Percentiles rank a stretch among this genome's conserved stretches.
Evolutionary conservation across 2,329 filamentous ascomycete genomes (phyloP).

Genomic region (Arthroderma uncinatum): DNA sequence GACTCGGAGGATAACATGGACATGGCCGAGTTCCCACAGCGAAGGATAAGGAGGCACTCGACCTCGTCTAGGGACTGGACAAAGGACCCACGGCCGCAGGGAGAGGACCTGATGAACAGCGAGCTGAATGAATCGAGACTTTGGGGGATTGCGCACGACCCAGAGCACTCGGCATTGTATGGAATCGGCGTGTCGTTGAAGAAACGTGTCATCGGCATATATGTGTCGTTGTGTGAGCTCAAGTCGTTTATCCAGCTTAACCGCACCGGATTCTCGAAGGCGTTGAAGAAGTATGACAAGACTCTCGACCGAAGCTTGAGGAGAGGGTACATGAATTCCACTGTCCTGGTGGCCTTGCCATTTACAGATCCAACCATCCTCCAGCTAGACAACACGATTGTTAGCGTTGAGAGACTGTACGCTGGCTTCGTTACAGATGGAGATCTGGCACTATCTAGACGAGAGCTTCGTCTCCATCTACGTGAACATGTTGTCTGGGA

Average conservation of each 20-base stretch:
- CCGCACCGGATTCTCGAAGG: conserved; percentile 90
- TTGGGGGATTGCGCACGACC: conserved; percentile 53
- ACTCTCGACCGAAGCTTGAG: conserved; percentile 76
- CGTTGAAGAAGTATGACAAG: conserved; percentile 98
- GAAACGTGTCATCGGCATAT: conserved; percentile 76
- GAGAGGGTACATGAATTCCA: conserved; percentile 58
- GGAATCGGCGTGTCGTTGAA: conserved; percentile 74
- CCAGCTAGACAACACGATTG: conserved; percentile 59
- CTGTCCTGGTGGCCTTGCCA: conserved; percentile 67
- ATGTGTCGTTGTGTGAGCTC: conserved; percentile 86
- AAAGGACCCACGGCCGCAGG: conserved; percentile 20
- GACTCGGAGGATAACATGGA: conserved; percentile 56
- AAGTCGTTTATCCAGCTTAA: conserved; percentile 95
- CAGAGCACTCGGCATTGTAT: conserved; percentile 57
- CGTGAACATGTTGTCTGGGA: conserved; percentile 98
- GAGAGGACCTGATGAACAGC: conserved; percentile 21
- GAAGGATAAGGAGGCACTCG: conserved; percentile 27
- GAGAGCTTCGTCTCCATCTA: conserved; percentile 79
- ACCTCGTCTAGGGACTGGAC: conserved; percentile 20
- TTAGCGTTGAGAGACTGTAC: conserved; percentile 66
- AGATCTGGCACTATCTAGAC: conserved; percentile 63
- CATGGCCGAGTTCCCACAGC: conserved; percentile 33
- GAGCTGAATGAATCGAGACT: conserved; percentile 32
- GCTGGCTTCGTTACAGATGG: conserved; percentile 71
- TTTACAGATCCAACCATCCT: conserved; percentile 65